These are phyloP conservation scores for Colletotrichum siamense DNA, from an alignment of 2,329 filamentous ascomycete genomes.

Conservation along the genomic window DNA sequence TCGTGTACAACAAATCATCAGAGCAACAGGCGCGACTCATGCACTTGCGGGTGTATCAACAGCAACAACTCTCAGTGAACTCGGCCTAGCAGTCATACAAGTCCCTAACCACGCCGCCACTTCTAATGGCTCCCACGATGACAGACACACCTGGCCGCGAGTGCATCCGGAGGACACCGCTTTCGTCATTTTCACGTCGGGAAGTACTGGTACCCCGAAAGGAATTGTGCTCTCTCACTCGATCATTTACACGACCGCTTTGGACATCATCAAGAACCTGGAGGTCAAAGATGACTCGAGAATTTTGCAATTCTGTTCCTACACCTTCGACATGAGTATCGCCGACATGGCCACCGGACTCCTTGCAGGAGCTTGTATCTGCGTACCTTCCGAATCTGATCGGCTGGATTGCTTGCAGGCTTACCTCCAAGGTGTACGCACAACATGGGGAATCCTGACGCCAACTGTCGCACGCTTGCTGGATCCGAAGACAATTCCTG, in stretches of 20 bases:
- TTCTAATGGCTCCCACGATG: not conserved
- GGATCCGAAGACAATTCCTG: not conserved
- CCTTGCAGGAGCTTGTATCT: conserved; percentile 62
- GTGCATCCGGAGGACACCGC: not conserved
- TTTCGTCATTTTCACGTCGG: conserved; percentile 56
- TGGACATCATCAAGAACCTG: not conserved
- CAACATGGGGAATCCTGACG: not conserved
- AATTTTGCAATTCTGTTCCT: conserved; percentile 52
- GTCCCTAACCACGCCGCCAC: not conserved
- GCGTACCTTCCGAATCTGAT: conserved; percentile 57
- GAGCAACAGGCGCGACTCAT: not conserved
- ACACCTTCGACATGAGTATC: conserved; percentile 58
- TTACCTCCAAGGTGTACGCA: conserved; percentile 10
- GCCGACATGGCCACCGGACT: conserved; percentile 57
- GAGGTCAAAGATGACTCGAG: conserved; percentile 7
- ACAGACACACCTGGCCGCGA: not conserved
- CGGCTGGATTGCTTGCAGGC: conserved; percentile 50
- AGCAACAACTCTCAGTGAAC: not conserved
- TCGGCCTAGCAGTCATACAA: not conserved
- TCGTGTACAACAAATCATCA: not conserved
- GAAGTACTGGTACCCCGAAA: conserved; percentile 60
- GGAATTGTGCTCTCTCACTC: conserved; percentile 45
- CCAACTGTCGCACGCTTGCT: not conserved
- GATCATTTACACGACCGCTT: conserved; percentile 25
- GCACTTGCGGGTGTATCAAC: not conserved